A percentile compares a stretch with the other conserved stretches of the same genome.
phyloP scores from a whole-genome alignment of 108 stramenopile genomes.

The Nitzschia inconspicua region DNA sequence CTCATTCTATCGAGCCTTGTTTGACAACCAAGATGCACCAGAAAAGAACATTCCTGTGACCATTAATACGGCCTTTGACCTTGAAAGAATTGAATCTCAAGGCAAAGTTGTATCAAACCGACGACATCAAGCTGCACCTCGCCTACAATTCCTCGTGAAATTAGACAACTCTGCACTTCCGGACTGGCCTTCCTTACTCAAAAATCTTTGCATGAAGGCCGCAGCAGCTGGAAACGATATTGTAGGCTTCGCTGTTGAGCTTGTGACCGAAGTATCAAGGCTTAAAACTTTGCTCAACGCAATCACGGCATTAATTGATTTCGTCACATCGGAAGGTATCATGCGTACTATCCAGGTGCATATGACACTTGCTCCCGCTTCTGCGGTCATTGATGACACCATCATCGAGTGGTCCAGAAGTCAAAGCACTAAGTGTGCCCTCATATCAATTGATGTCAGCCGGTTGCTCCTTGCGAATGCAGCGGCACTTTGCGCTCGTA shows the following conservation, averaged over 20 bases:
- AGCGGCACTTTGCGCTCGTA: slow-evolving; percentile 38
- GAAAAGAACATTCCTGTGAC: slow-evolving; percentile 4
- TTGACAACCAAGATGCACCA: neutral
- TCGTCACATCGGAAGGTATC: too few species aligned
- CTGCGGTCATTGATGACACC: neutral
- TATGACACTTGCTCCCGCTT: neutral
- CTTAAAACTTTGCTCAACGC: neutral
- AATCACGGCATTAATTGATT: slow-evolving; percentile 9
- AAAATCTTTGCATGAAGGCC: neutral
- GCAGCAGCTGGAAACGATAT: neutral
- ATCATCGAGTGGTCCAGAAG: slow-evolving; percentile 3
- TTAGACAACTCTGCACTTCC: neutral
- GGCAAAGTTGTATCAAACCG: neutral
- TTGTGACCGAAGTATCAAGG: neutral
- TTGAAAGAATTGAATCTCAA: slow-evolving; percentile 3
- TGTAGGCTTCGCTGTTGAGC: slow-evolving; percentile 1
- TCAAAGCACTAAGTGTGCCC: neutral
- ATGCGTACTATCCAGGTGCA: neutral
- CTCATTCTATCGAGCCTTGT: slow-evolving; percentile 31
- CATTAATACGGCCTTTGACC: neutral
- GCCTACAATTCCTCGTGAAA: neutral
- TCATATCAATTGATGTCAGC: slow-evolving; percentile 31
- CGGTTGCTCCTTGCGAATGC: slow-evolving; percentile 26
- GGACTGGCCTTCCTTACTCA: neutral
- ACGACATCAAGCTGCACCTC: neutral